Conservation (phyloP, 345 rosid species). For the Eucalyptus curtisii region DNA sequence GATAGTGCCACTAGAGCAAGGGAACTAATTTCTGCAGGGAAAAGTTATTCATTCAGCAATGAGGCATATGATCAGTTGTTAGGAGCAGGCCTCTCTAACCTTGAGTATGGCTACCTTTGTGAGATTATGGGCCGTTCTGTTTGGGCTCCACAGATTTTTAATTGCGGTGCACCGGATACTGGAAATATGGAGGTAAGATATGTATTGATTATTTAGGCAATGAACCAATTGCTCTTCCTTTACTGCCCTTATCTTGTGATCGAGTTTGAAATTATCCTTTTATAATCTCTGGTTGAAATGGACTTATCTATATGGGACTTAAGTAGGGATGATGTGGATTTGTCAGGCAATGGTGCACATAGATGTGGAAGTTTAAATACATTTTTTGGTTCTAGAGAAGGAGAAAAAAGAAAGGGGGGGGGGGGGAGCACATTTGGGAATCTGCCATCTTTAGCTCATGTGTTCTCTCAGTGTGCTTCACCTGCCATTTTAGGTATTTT, state of each 20-base stretch:
- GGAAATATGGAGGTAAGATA: conserved; percentile 96
- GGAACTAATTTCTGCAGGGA: conserved; percentile 39
- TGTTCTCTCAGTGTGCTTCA: not conserved
- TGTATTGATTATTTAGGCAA: not conserved
- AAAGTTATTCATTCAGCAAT: conserved; percentile 6
- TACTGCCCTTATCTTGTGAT: not conserved
- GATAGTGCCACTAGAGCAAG: conserved; percentile 87
- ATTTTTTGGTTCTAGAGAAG: not conserved
- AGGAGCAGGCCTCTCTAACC: conserved; percentile 93
- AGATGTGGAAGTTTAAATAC: not conserved
- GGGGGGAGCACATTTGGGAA: not conserved
- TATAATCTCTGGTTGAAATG: not conserved
- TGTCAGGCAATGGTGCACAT: not conserved
- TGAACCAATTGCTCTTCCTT: not conserved
- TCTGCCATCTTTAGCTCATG: not conserved
- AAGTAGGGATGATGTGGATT: not conserved
- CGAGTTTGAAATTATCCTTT: not conserved
- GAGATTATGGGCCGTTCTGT: conserved; percentile 95
- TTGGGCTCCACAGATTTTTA: conserved; percentile 97
- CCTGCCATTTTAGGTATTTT: not conserved
- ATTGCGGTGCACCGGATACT: conserved; percentile 97
- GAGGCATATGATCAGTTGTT: conserved; percentile 32
- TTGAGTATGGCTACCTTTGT: conserved; percentile 93
- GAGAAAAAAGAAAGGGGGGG: not conserved
- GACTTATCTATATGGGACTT: not conserved